A percentile compares a stretch with the other conserved stretches of the same genome.
These are phyloP conservation scores for Bryum argenteum DNA, from an alignment of 225 moss, liverwort and hornwort genomes.

Conservation along the genomic window DNA sequence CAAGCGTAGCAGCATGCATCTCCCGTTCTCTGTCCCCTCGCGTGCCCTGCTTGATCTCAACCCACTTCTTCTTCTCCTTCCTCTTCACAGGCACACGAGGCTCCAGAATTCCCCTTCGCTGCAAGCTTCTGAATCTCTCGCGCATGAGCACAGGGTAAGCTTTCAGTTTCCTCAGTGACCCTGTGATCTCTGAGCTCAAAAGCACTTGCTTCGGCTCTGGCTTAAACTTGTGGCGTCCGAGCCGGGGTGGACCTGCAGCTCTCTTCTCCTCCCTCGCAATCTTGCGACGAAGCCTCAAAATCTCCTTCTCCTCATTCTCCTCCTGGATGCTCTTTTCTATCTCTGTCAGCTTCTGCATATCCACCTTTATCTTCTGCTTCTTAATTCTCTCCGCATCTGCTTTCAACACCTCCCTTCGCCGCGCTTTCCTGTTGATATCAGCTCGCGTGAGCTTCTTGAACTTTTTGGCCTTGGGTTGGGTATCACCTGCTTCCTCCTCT, in stretches of 20 bases:
- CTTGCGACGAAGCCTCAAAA: slow-evolving; percentile 57
- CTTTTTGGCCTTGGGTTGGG: slow-evolving; percentile 53
- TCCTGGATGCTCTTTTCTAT: slow-evolving; percentile 63
- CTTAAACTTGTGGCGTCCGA: slow-evolving; percentile 88
- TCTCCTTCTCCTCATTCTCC: slow-evolving; percentile 68
- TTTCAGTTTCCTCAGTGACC: slow-evolving; percentile 85
- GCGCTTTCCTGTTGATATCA: slow-evolving; percentile 76
- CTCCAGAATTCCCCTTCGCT: slow-evolving; percentile 88
- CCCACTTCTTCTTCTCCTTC: slow-evolving; percentile 74
- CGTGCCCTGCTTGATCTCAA: slow-evolving; percentile 82
- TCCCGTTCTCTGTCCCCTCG: slow-evolving; percentile 81
- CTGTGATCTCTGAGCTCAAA: slow-evolving; percentile 83
- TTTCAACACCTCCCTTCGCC: slow-evolving; percentile 68
- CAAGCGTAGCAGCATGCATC: slow-evolving; percentile 78
- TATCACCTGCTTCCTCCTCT: slow-evolving; percentile 33
- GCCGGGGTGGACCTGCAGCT: slow-evolving; percentile 79
- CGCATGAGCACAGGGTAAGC: slow-evolving; percentile 84
- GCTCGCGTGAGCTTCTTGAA: slow-evolving; percentile 88
- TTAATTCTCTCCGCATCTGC: slow-evolving; percentile 60
- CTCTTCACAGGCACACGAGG: slow-evolving; percentile 72
- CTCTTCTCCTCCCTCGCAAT: slow-evolving; percentile 74
- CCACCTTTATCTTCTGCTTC: slow-evolving; percentile 64
- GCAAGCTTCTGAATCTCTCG: slow-evolving; percentile 89
- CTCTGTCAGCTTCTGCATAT: slow-evolving; percentile 74
- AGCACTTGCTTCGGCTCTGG: slow-evolving; percentile 93